These are phyloP conservation scores for Corylus heterophylla DNA, from an alignment of 306 rosid genomes.

Conservation along the genomic window DNA sequence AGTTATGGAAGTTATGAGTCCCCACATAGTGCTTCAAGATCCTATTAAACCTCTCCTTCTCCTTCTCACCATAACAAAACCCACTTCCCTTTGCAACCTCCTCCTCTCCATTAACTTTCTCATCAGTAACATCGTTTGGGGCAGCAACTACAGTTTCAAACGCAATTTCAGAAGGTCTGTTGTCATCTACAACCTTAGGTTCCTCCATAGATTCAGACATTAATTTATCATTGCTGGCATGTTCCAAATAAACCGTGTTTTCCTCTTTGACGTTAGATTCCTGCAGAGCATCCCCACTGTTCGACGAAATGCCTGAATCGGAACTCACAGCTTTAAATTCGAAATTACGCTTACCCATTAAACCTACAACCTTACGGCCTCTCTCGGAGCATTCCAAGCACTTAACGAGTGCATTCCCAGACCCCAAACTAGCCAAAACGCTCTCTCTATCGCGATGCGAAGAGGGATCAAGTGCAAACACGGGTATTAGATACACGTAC, in stretches of 20 bases:
- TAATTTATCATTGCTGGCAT: slow-evolving; percentile 17
- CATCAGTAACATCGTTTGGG: slow-evolving; percentile 28
- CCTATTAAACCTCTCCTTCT: slow-evolving; percentile 68
- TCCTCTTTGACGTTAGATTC: slow-evolving; percentile 32
- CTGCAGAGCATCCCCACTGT: slow-evolving; percentile 17
- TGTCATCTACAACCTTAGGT: slow-evolving; percentile 30
- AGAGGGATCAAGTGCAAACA: slow-evolving; percentile 79
- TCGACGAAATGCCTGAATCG: slow-evolving; percentile 44
- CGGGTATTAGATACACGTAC: slow-evolving; percentile 88
- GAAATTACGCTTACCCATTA: slow-evolving; percentile 60
- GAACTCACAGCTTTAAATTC: slow-evolving; percentile 39
- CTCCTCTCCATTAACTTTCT: slow-evolving; percentile 38
- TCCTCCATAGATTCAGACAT: slow-evolving; percentile 32
- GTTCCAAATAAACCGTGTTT: slow-evolving; percentile 30
- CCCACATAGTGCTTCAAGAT: slow-evolving; percentile 71
- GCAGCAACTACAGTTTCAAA: slow-evolving; percentile 30
- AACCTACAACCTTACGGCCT: slow-evolving; percentile 80
- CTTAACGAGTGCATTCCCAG: slow-evolving; percentile 68
- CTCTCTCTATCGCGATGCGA: slow-evolving; percentile 89
- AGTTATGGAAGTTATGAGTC: slow-evolving; percentile 91
- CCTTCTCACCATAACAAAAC: slow-evolving; percentile 69
- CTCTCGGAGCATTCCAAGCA: slow-evolving; percentile 85
- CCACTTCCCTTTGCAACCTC: slow-evolving; percentile 37
- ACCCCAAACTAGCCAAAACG: slow-evolving; percentile 87
- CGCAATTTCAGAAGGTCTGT: slow-evolving; percentile 32